A percentile compares a stretch with the other conserved stretches of the same genome.
These are phyloP conservation scores for Neoascochyta sp. DNA, from an alignment of 2,329 filamentous ascomycete species.

Conservation along the genomic window DNA sequence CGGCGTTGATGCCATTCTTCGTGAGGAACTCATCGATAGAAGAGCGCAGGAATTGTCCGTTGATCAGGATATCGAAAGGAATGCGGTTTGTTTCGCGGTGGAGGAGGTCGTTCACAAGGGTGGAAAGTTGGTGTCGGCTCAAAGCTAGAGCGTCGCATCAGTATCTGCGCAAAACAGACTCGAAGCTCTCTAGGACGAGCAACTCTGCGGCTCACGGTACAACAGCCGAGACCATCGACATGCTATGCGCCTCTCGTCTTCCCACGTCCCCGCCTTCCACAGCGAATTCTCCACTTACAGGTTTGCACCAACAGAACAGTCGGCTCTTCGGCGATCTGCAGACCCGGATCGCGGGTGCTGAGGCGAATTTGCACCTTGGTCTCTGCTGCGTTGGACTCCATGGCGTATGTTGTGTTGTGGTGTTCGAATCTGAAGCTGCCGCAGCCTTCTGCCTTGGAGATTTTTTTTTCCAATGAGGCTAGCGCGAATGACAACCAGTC, in stretches of 20 bases:
- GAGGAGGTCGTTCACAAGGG: conserved; percentile 60
- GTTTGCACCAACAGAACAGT: conserved; percentile 32
- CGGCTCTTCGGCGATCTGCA: conserved; percentile 34
- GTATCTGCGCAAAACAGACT: too few relatives aligned
- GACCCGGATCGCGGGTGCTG: conserved; percentile 31
- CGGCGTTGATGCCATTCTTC: conserved; percentile 79
- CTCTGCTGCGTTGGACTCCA: conserved; percentile 26
- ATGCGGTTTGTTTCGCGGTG: conserved; percentile 59
- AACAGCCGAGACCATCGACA: not conserved
- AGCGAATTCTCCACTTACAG: conserved; percentile 16
- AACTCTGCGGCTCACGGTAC: not conserved
- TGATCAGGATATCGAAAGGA: conserved; percentile 92
- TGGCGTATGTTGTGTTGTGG: conserved; percentile 11
- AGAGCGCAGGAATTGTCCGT: conserved; percentile 85
- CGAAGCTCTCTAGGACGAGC: too few relatives aligned
- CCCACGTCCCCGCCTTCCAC: not conserved
- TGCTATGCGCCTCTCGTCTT: too few relatives aligned
- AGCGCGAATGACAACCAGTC: conserved; percentile 16
- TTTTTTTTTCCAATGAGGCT: conserved; percentile 28
- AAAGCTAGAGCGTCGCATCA: too few relatives aligned
- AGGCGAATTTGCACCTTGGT: conserved; percentile 37
- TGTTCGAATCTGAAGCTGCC: conserved; percentile 7
- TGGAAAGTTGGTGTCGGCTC: conserved; percentile 50
- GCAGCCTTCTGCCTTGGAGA: conserved; percentile 20
- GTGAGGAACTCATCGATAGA: conserved; percentile 88